Base-by-base conservation (phyloP, 2,329 filamentous ascomycete genomes). In the Diaporthe caulivora region DNA sequence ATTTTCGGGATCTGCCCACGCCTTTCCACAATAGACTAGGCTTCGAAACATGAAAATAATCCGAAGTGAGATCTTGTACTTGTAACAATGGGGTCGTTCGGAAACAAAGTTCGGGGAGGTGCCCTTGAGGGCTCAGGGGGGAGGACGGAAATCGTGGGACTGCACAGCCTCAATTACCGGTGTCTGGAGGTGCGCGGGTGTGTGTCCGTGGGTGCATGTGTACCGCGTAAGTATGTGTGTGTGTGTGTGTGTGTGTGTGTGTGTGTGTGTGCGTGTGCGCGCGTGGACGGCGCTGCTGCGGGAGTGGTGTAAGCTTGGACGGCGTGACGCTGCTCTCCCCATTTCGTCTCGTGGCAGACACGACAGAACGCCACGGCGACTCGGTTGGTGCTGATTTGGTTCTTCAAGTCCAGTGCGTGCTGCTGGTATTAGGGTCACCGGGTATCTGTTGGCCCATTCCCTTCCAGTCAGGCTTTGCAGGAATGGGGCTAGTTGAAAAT, bases 101-200 rank as follows among this genome's bases (percentile, higher is more conserved):
- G 65, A 73, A 70, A 70, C 71, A 73, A 57, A 74, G 24, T 40
- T 57, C 44, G 44, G 62, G 42, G 54, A 31, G 51, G 40, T 54
- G 71, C 71, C 29, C 49, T 53, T 71, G 44, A 55, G 71, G 65
- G 31, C 13, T 29, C 21, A 53, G 53, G 71, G 73, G 55, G 47
- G 62, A 24, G 31, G 49, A 60, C 49, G 65, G 73, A 67, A 54
- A 70, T 73, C 29, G 44, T 67, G 55, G 72, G 57, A 68, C 40
- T 70, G 65, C 73, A 75, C 73, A 70, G 73, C 73, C 73, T 73
- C 73, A 75, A 72, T 72, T 37, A 29, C 44, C 55, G 26, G 51
- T 62, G 24, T 65, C 31, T 69, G 49, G 40, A 49, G n/a, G 62
- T 37, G 37, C 53, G 57, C 11, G 37, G 37, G 44, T 58, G 51